Base-by-base conservation (phyloP, 164 flowering plant species). In the Magnolia changhungtana region DNA sequence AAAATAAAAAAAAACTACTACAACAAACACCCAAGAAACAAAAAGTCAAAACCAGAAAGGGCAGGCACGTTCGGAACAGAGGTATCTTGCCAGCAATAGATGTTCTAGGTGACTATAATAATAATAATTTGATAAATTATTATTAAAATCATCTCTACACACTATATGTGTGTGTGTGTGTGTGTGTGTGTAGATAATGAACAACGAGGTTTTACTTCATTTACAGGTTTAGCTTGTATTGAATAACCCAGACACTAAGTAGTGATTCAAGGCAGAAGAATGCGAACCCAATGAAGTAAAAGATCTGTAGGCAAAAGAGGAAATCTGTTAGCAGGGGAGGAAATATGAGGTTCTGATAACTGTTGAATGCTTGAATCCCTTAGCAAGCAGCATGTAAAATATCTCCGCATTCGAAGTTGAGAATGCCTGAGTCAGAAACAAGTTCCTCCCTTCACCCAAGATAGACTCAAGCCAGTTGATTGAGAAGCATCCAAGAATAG, bases 161-260 rank as follows among this genome's bases (percentile, higher is more conserved):
- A 27, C 1, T 27, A 27, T 27, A 27, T 27, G 1, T 27, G 1
- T 27, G 29, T 27, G 1, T 27, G 29, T 27, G 1, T 27, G 29
- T 27, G 1, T 27, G 1, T 27, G 1, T 27, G 29, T 27, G 1
- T 27, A 27, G 29, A 27, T 27, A 27, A 27, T 27, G 29, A 27
- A 27, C 29, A 27, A 27, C 29, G 2, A 27, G 29, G 29, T 27
- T 27, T 27, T 27, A 27, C 29, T 27, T 27, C 29, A 27, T 27
- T 27, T 27, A 27, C 29, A 1, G 29, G 29, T 27, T 27, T 27
- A 27, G 29, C 29, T 27, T 27, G 29, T 27, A 27, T 27, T 96
- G 98, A 74, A 93, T 86, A 78, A 96, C 98, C 98, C 99, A 94
- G 82, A 94, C 78, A 85, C 98, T 93, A 72, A 96, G 74, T 76